Base-by-base conservation (phyloP, 495 filamentous ascomycete genomes). In the Penicillium waksmanii region DNA sequence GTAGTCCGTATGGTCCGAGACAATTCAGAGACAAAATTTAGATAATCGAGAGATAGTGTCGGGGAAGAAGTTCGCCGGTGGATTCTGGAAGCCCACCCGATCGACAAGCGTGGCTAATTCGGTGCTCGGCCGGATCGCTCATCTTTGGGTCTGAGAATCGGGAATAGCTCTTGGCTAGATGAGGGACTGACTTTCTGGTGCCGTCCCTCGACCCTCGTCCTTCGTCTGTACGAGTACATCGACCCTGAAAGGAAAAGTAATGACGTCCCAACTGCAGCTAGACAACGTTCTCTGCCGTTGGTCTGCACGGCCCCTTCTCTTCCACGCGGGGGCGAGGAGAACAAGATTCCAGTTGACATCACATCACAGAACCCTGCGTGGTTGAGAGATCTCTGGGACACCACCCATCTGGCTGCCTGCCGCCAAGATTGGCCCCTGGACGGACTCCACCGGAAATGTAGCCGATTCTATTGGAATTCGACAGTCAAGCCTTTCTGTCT, bases 81-180 rank as follows among this genome's bases (percentile, higher is more conserved):
- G 49, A 35, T 58, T 58, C 49, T 53, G 49, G 49, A 53, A 58
- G 49, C 38, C 56, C 48, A 52, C 56, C 52, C 27, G 56, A 58
- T 47, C 56, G 56, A 43, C 56, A 34, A 27, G 19, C 15, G 46
- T 18, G 36, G 48, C n/a, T 46, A 25, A 17, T 17, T 40, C 25
- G 48, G 46, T 27, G 46, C 46, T 19, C 21, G 46, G 46, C 46
- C 46, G 46, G 46, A 48, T 48, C 46, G 46, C 46, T 48, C 17
- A 51, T 50, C 13, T 15, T 10, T 49, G 49, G 33, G 42, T 44
- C 42, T 44, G 5, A 3, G 11, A 17, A 44, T 44, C 42, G 42
- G 42, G 42, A 6, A 44, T 44, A 44, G 8, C 27, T 44, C n/a
- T 44, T 17, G 42, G 42, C 42, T 44, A 44, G n/a, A n/a, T 44